Conservation (phyloP, 2,329 filamentous ascomycete species). For the Cercospora nicotianae region DNA sequence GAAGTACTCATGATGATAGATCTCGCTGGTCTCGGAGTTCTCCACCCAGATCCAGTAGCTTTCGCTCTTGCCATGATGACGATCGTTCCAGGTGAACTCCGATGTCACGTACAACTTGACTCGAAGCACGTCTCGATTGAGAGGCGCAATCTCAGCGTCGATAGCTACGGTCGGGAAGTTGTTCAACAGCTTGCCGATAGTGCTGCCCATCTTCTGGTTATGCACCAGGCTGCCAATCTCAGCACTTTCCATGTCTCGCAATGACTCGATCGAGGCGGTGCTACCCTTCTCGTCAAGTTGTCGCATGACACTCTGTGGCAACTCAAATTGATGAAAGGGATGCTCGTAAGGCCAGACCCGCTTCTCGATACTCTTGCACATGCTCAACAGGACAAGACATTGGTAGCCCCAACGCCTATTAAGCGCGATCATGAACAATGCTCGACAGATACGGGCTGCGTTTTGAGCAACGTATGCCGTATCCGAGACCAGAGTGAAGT, state of each 20-base stretch:
- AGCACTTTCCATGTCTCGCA: slow-evolving; percentile 88
- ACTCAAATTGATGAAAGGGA: slow-evolving; percentile 90
- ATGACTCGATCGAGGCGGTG: slow-evolving; percentile 70
- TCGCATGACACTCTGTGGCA: slow-evolving; percentile 77
- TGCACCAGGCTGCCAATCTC: slow-evolving; percentile 91
- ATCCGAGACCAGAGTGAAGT: slow-evolving; percentile 91
- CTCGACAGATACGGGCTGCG: slow-evolving; percentile 87
- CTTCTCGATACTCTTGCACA: slow-evolving; percentile 97
- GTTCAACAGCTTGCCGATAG: slow-evolving; percentile 75
- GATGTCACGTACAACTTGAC: slow-evolving; percentile 83
- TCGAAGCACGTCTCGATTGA: slow-evolving; percentile 92
- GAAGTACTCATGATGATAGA: slow-evolving; percentile 97
- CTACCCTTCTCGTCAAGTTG: slow-evolving; percentile 80
- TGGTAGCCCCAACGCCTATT: slow-evolving; percentile 96
- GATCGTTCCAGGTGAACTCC: slow-evolving; percentile 93
- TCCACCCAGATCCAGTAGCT: slow-evolving; percentile 99
- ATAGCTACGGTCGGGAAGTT: slow-evolving; percentile 91
- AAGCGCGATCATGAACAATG: slow-evolving; percentile 94
- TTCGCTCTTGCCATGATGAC: slow-evolving; percentile 88
- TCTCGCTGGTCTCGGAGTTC: slow-evolving; percentile 95
- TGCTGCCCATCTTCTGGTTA: slow-evolving; percentile 82
- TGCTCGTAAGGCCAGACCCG: slow-evolving; percentile 94
- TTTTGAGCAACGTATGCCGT: slow-evolving; percentile 95
- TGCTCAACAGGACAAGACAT: slow-evolving; percentile 82
- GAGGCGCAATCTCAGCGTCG: slow-evolving; percentile 89